Conservation (phyloP, 2,329 filamentous ascomycete genomes). For the Pseudogymnoascus pannorum region DNA sequence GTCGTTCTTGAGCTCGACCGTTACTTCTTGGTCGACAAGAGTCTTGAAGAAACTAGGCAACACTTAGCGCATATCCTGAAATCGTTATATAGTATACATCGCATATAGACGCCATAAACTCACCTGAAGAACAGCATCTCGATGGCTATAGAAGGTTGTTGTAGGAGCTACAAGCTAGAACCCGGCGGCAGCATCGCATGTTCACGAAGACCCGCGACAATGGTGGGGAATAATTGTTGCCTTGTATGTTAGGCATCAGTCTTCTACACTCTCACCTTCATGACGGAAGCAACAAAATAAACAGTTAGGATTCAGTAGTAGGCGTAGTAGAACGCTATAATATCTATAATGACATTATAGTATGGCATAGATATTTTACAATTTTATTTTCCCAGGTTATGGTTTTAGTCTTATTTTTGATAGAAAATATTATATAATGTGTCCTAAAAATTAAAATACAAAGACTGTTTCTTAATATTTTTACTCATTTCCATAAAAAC, state of each 20-base stretch:
- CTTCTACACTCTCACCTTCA: not conserved
- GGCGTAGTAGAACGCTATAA: no score
- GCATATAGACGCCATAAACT: conserved; percentile 1
- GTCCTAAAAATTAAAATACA: not conserved
- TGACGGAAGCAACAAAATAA: not conserved
- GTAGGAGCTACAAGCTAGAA: not conserved
- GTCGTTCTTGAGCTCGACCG: conserved; percentile 98
- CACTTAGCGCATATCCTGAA: conserved; percentile 9
- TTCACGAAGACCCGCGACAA: not conserved
- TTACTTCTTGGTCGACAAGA: conserved; percentile 93
- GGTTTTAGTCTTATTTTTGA: no score
- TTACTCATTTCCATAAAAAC: no score
- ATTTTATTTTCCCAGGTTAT: not conserved
- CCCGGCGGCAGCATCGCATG: not conserved
- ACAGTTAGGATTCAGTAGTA: not conserved
- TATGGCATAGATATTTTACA: not conserved
- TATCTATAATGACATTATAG: not conserved
- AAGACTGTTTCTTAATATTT: no score
- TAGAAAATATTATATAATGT: not conserved
- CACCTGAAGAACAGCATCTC: conserved; percentile 36
- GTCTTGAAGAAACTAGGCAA: conserved; percentile 87
- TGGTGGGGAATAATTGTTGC: not conserved
- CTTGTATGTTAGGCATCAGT: not conserved
- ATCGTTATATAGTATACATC: not conserved
- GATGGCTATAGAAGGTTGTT: conserved; percentile 10